These are phyloP conservation scores for Mycena haematopus DNA, from an alignment of 768 basidiomycete genomes.

Conservation along the genomic window DNA sequence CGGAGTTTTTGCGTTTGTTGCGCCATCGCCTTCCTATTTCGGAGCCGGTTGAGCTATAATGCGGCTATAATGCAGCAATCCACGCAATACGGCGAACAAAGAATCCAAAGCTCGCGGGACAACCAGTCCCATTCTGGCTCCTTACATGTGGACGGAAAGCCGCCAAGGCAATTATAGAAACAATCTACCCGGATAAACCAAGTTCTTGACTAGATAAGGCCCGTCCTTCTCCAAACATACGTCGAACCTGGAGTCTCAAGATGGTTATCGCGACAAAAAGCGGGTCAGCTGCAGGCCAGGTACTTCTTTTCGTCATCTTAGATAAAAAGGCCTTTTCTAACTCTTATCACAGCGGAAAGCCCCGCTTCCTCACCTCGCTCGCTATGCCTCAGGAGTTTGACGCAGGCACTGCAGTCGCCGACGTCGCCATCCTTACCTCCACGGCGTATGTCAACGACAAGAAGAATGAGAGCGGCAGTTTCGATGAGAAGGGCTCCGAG, in stretches of 20 bases:
- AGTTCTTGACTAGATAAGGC: neutral
- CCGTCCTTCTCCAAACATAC: neutral
- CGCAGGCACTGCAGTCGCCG: slow-evolving; percentile 13
- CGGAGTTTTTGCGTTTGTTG: too few relatives aligned
- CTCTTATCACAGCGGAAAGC: slow-evolving; percentile 1
- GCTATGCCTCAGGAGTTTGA: slow-evolving; percentile 25
- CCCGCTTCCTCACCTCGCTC: neutral
- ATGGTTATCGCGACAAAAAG: neutral
- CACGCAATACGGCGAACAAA: too few relatives aligned
- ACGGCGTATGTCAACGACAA: slow-evolving; percentile 15
- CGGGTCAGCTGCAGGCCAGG: neutral
- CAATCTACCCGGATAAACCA: neutral
- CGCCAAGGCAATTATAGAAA: too few relatives aligned
- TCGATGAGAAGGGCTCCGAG: slow-evolving; percentile 24
- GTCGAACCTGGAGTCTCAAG: neutral
- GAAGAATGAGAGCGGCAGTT: slow-evolving; percentile 17
- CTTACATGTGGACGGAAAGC: too few relatives aligned
- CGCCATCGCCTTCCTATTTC: too few relatives aligned
- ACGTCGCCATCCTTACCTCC: slow-evolving; percentile 22
- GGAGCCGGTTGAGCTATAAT: too few relatives aligned
- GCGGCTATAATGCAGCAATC: too few relatives aligned
- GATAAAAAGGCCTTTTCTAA: slow-evolving; percentile 4
- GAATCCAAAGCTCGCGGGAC: too few relatives aligned
- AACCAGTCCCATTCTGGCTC: too few relatives aligned
- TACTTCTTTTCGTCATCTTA: slow-evolving; percentile 6